Percentiles rank a stretch among this genome's conserved stretches.
Evolutionary conservation across 129 eudicot genomes (phyloP).

Genomic region (Rutidosis leptorrhynchoides): DNA sequence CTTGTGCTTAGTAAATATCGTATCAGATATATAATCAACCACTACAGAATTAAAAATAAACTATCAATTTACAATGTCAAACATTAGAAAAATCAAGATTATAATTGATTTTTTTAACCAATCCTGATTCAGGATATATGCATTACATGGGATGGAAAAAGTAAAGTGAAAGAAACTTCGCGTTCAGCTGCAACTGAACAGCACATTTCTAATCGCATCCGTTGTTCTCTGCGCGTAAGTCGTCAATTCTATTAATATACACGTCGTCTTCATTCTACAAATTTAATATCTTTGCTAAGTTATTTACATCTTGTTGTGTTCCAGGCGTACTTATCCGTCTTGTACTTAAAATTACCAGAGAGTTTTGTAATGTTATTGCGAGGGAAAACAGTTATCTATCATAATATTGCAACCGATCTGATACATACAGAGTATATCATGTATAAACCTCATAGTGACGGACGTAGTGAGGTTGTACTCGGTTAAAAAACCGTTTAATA

Average conservation of each 20-base stretch:
- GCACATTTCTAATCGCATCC: conserved; percentile 70
- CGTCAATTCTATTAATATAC: neutral
- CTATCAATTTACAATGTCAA: too few species aligned
- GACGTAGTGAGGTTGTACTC: conserved; percentile 47
- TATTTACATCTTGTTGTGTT: conserved; percentile 7
- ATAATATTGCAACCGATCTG: conserved; percentile 74
- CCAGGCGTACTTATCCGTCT: conserved; percentile 75
- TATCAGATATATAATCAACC: too few species aligned
- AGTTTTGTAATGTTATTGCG: conserved; percentile 60
- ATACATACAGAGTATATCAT: conserved; percentile 69
- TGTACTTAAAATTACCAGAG: conserved; percentile 68
- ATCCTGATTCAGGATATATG: conserved; percentile 79
- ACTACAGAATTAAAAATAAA: too few species aligned
- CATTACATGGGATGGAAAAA: conserved; percentile 41
- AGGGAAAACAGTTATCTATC: conserved; percentile 57
- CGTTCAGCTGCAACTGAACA: conserved; percentile 42
- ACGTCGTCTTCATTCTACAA: neutral
- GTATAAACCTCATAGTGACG: conserved; percentile 73
- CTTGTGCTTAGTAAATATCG: too few species aligned
- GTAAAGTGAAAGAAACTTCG: conserved; percentile 29
- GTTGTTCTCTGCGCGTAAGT: conserved; percentile 81
- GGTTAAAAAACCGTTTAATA: neutral
- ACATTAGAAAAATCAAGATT: too few species aligned
- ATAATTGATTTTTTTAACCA: neutral
- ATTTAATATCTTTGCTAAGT: neutral